Percentiles rank a stretch among this genome's conserved stretches.
phyloP scores from a whole-genome alignment of 192 early-diverging fungal genomes.

The Rhizophagus prolifer region DNA sequence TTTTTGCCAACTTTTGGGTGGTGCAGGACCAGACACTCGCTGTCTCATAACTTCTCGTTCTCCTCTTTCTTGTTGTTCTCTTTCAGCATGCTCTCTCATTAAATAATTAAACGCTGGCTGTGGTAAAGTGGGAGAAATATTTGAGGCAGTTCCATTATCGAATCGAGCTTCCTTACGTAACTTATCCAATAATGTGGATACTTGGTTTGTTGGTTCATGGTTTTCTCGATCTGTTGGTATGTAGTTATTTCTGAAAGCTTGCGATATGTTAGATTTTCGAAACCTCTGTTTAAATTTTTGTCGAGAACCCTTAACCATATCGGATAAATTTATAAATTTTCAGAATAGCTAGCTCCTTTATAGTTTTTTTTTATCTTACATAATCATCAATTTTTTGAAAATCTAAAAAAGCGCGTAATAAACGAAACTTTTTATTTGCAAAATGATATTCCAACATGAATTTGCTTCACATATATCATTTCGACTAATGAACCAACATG shows the following conservation, averaged over 20 bases:
- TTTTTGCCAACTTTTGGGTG: constrained; percentile 26
- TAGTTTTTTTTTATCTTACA: too few relatives aligned
- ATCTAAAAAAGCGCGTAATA: not conserved
- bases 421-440: not conserved
- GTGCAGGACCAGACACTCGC: constrained; percentile 20
- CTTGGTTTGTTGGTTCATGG: not conserved
- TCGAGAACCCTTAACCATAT: not conserved
- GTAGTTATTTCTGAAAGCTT: not conserved
- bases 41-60: not conserved
- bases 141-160: not conserved
- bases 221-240: not conserved
- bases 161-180: constrained; percentile 1
- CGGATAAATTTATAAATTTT: not conserved
- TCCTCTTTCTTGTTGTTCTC: not conserved
- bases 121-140: not conserved
- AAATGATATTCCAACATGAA: constrained; percentile 21
- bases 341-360: too few relatives aligned
- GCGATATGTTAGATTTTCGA: not conserved
- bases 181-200: not conserved
- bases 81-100: constrained; percentile 2
- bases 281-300: not conserved
- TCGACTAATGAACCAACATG: constrained; percentile 25
- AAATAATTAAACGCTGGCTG: constrained; percentile 14
- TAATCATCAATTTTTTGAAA: too few relatives aligned
- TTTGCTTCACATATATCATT: not conserved